Conservation (phyloP, 2,329 filamentous ascomycete genomes). For the Pestalotiopsis fici region DNA sequence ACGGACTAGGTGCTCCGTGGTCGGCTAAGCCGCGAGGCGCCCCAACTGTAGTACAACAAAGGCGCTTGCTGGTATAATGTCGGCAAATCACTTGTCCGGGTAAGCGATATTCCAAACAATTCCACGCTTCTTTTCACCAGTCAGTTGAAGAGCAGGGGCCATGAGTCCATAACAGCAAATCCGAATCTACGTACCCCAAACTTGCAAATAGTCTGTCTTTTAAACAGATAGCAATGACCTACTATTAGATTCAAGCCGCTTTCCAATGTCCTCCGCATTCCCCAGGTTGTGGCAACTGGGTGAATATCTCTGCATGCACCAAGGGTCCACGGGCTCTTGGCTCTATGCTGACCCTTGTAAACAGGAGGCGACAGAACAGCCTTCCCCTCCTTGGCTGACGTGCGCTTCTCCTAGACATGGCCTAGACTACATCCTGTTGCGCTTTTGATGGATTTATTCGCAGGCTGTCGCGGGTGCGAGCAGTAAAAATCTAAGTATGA, state of each 20-base stretch:
- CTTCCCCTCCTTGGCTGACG: not conserved
- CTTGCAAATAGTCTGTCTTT: no score
- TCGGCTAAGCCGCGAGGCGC: not conserved
- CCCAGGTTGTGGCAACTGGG: slow-evolving; percentile 3
- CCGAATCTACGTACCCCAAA: no score
- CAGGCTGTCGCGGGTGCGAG: not conserved
- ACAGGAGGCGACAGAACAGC: not conserved
- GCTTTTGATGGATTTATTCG: not conserved
- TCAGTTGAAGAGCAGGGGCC: not conserved
- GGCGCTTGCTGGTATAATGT: no score
- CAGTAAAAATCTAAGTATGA: not conserved
- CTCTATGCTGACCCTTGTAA: not conserved
- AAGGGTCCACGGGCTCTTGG: slow-evolving; percentile 8
- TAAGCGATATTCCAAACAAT: no score
- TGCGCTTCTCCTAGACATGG: not conserved
- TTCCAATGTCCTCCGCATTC: slow-evolving; percentile 6
- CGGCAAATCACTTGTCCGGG: no score
- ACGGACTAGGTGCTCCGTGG: not conserved
- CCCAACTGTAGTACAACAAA: not conserved
- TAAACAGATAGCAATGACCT: no score
- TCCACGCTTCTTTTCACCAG: no score
- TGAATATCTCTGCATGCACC: slow-evolving; percentile 3
- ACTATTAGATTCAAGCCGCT: not conserved
- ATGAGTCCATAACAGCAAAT: no score
- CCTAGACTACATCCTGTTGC: not conserved